Conservation (phyloP, 2,329 filamentous ascomycete genomes). For the Diaporthe sp. region DNA sequence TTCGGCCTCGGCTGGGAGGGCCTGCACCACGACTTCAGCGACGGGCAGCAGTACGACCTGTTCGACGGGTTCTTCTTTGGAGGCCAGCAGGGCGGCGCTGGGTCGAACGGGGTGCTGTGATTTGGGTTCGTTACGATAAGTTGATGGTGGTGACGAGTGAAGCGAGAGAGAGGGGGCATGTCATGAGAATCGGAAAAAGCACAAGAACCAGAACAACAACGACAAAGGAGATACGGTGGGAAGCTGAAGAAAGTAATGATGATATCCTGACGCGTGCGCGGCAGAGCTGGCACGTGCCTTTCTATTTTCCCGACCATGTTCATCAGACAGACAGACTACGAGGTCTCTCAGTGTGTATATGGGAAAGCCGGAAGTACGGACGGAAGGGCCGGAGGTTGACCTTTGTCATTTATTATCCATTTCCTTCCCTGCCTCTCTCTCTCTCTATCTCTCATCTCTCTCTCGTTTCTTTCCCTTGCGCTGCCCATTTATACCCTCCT, state of each 20-base stretch:
- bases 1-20: conserved; percentile 76
- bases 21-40: conserved; percentile 73
- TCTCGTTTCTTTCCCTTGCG: neutral
- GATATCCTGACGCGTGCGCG: conserved; percentile 9
- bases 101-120: conserved; percentile 43
- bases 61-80: conserved; percentile 84
- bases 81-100: conserved; percentile 59
- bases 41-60: conserved; percentile 72
- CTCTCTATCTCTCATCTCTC: neutral
- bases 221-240: neutral
- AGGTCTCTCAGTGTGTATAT: conserved; percentile 33
- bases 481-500: conserved; percentile 32
- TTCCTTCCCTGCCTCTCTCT: neutral
- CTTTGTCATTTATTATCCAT: neutral
- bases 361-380: neutral
- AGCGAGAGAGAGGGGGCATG: too few relatives aligned
- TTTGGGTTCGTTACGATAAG: neutral
- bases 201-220: neutral
- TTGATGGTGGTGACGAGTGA: neutral
- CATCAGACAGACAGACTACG: conserved; percentile 31
- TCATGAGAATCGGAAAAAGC: neutral
- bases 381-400: neutral
- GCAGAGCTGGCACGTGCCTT: conserved; percentile 18
- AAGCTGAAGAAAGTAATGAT: neutral
- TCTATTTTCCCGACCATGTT: conserved; percentile 17